A percentile compares a stretch with the other conserved stretches of the same genome.
Conservation (phyloP, 768 basidiomycete species). For the Phylloporus arenicola region DNA sequence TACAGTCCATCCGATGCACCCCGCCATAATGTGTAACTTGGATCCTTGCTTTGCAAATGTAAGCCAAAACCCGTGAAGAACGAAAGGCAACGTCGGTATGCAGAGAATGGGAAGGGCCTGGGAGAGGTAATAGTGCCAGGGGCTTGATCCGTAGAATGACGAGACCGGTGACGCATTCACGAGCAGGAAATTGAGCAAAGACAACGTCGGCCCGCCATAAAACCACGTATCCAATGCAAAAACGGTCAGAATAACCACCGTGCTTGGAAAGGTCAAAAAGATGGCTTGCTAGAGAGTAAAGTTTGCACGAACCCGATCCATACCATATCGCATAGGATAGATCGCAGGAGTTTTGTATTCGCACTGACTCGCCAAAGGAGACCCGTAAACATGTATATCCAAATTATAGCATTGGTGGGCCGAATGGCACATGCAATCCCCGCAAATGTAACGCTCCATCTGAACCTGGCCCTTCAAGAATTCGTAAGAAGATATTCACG, state of each 20-base stretch:
- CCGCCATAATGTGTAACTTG: conserved; percentile 42
- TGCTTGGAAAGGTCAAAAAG: conserved; percentile 15
- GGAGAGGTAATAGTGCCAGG: conserved; percentile 85
- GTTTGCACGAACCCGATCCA: conserved; percentile 41
- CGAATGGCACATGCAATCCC: conserved; percentile 76
- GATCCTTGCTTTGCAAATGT: conserved; percentile 16
- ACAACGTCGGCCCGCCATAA: conserved; percentile 62
- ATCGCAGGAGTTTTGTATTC: conserved; percentile 27
- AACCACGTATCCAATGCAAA: conserved; percentile 64
- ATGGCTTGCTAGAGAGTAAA: conserved; percentile 1
- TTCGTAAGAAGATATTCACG: conserved; percentile 26
- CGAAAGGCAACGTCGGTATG: conserved; percentile 68
- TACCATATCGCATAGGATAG: conserved; percentile 36
- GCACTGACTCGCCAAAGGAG: conserved; percentile 51
- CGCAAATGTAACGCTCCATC: conserved; percentile 49
- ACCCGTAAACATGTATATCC: conserved; percentile 62
- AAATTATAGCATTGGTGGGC: conserved; percentile 86
- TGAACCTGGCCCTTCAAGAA: conserved; percentile 30
- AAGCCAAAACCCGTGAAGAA: conserved; percentile 53
- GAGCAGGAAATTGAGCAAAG: conserved; percentile 74
- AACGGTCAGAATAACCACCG: conserved; percentile 20
- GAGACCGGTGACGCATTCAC: conserved; percentile 85
- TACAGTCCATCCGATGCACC: conserved; percentile 55
- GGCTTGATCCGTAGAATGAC: conserved; percentile 82
- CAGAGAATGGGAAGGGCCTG: conserved; percentile 85